Base-by-base conservation (phyloP, 768 basidiomycete genomes). In the Pseudohyphozyma bogoriensis region DNA sequence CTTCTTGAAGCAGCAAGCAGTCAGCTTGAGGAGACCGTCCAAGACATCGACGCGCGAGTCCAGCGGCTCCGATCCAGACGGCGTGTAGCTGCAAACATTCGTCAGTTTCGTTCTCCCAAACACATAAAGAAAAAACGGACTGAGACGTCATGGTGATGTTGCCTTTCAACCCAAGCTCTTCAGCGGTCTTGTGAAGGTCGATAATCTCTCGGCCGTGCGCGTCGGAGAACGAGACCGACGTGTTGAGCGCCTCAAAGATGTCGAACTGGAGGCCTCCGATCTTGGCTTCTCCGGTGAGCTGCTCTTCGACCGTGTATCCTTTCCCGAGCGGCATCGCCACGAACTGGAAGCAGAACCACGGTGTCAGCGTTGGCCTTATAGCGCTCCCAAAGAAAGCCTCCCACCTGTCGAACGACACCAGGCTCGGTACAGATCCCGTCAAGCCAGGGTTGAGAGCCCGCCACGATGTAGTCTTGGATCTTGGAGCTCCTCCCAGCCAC, bases 291-390 rank as follows among this genome's bases (percentile, higher is more conserved):
- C 51, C 51, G 2, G 51, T 51, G 51, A 51, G 51, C 35, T 51
- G 51, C 51, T 51, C 51, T 36, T 51, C 51, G 51, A 51, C 51
- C 22, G 51, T 51, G 51, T 51, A 51, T 33, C 51, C 51, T 26
- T 51, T 36, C 3, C 51, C 51, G 35, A 51, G 51, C 13, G 51
- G 51, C 51, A 37, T 51, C 35, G 51, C 51, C n/a, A 51, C 51
- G 35, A 51, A 51, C 35, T 51, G 51, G 18, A 29, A 29, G 29
- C 2, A 44, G 29, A 29, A 11, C 5, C 26, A 26, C 7, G 22
- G 15, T 18, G 16, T 29, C 4, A 24, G 3, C 22, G 10, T 13
- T 24, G n/a, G 1, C 7, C 22, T 36, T 7, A 22, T 26, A 46
- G 45, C 12, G 45, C 12, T 16, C 20, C 12, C 6, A 26, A 46